Percentiles rank a stretch among this genome's conserved stretches.
Conservation (phyloP, 164 flowering plant species). For the Paratinospora sagittata region DNA sequence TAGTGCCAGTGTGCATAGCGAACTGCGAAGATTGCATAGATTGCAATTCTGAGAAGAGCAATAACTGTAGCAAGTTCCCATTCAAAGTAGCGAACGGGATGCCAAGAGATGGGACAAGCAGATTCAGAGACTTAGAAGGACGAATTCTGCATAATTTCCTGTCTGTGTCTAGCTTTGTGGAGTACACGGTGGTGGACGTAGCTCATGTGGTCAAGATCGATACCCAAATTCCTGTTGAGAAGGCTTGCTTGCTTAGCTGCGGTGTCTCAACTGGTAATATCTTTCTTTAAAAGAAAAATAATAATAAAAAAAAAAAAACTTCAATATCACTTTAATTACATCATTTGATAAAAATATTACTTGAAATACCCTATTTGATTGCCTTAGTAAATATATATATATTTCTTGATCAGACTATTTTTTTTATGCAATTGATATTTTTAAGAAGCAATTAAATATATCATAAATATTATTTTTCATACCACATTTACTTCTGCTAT, state of each 20-base stretch:
- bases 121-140: slow-evolving; percentile 42
- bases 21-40: slow-evolving; percentile 55
- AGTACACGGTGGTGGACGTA: slow-evolving; percentile 61
- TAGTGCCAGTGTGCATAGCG: slow-evolving; percentile 43
- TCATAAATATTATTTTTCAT: too few species aligned
- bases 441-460: too few species aligned
- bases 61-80: slow-evolving; percentile 33
- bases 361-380: too few species aligned
- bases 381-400: too few species aligned
- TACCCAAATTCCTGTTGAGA: slow-evolving; percentile 33
- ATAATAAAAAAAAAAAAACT: too few species aligned
- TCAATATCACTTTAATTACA: too few species aligned
- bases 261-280: slow-evolving; percentile 52
- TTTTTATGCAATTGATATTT: too few species aligned
- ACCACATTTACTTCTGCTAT: too few species aligned
- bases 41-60: slow-evolving; percentile 50
- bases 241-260: slow-evolving; percentile 62
- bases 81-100: slow-evolving; percentile 11
- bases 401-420: too few species aligned
- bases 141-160: slow-evolving; percentile 35
- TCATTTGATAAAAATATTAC: too few species aligned
- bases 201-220: slow-evolving; percentile 35
- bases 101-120: slow-evolving; percentile 47
- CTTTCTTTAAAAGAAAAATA: too few species aligned
- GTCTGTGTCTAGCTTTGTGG: slow-evolving; percentile 46